Percentiles rank a stretch among this genome's conserved stretches.
Conservation (phyloP, 2,329 filamentous ascomycete genomes). For the Trichoderma brevicompactum region DNA sequence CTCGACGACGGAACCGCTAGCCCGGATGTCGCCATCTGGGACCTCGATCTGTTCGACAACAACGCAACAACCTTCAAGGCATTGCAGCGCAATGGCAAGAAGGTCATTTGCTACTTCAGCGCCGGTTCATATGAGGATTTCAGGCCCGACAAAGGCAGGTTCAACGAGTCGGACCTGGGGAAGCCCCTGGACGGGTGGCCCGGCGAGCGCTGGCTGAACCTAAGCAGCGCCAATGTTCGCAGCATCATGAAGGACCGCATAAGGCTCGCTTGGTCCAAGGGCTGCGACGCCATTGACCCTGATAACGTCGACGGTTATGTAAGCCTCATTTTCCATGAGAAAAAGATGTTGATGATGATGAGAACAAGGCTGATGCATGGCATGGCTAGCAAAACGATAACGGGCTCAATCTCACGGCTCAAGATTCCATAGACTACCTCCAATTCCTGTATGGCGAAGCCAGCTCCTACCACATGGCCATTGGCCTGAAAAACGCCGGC, state of each 20-base stretch:
- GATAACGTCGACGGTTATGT: conserved; percentile 70
- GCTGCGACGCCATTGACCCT: conserved; percentile 71
- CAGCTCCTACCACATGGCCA: conserved; percentile 57
- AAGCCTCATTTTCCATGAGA: conserved; percentile 36
- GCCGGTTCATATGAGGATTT: conserved; percentile 70
- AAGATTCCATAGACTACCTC: conserved; percentile 63
- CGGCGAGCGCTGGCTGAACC: conserved; percentile 69
- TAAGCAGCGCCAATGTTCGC: conserved; percentile 61
- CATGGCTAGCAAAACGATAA: conserved; percentile 58
- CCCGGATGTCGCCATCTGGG: conserved; percentile 56
- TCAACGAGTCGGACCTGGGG: conserved; percentile 61
- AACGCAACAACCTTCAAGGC: conserved; percentile 50
- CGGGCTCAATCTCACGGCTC: conserved; percentile 61
- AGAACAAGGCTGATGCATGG: neutral
- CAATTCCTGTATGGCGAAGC: conserved; percentile 63
- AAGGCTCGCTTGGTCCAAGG: conserved; percentile 61
- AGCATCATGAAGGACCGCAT: conserved; percentile 67
- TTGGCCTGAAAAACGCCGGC: conserved; percentile 71
- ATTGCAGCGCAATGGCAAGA: conserved; percentile 60
- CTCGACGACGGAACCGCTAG: conserved; percentile 46
- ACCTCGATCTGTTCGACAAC: conserved; percentile 62
- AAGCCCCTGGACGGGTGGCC: conserved; percentile 65
- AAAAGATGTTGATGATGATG: neutral
- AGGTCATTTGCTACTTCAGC: conserved; percentile 76
- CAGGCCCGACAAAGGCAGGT: conserved; percentile 61